Conservation (phyloP, 2,329 filamentous ascomycete species). For the Aspergillus neoniger region DNA sequence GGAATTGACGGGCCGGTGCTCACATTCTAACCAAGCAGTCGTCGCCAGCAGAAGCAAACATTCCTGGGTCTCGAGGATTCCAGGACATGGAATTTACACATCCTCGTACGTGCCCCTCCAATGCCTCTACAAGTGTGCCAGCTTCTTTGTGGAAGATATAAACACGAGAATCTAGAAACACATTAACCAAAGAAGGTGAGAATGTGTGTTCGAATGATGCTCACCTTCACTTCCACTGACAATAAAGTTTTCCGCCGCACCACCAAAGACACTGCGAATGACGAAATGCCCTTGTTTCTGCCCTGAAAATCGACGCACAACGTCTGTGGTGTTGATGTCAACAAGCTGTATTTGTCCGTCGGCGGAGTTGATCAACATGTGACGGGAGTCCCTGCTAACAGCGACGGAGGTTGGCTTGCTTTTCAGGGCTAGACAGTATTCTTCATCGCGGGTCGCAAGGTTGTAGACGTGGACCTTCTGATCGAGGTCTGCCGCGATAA, state of each 20-base stretch:
- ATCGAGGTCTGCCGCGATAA: constrained; percentile 75
- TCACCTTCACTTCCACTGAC: constrained; percentile 87
- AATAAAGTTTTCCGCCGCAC: constrained; percentile 88
- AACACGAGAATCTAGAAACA: constrained; percentile 62
- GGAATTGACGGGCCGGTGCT: constrained; percentile 40
- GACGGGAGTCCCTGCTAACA: constrained; percentile 77
- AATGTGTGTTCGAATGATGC: constrained; percentile 16
- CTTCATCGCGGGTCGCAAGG: constrained; percentile 69
- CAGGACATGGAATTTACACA: constrained; percentile 86
- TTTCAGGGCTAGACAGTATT: constrained; percentile 71
- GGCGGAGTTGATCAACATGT: constrained; percentile 79
- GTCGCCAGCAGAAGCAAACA: constrained; percentile 91
- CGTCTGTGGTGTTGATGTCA: constrained; percentile 70
- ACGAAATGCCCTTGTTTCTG: constrained; percentile 74
- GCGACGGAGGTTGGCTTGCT: constrained; percentile 74
- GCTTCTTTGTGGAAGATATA: constrained; percentile 91
- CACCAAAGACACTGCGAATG: constrained; percentile 82
- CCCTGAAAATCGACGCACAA: constrained; percentile 74
- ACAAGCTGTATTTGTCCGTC: constrained; percentile 77
- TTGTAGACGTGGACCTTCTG: constrained; percentile 80
- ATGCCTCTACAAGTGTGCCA: constrained; percentile 71
- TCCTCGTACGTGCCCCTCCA: constrained; percentile 72
- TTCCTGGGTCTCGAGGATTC: constrained; percentile 78
- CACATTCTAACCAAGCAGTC: constrained; percentile 84
- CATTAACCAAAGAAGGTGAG: constrained; percentile 24